Evolutionary conservation across 768 basidiomycete genomes (phyloP).

Genomic region (Suillus alpinus): DNA sequence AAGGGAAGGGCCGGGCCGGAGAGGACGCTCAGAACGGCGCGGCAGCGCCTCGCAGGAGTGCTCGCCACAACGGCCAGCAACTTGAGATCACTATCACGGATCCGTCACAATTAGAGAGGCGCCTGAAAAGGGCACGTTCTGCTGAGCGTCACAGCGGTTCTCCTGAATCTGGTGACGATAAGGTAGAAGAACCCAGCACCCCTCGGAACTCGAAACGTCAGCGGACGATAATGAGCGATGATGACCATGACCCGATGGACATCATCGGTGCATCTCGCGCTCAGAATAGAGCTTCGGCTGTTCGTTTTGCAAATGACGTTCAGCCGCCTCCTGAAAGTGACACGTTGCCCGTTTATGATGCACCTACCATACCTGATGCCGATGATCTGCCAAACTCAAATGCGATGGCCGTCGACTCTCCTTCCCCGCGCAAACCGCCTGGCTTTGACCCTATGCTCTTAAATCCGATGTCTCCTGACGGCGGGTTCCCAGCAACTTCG

Average conservation of each 20-base stretch:
- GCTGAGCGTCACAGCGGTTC: constrained; percentile 50
- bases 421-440: constrained; percentile 26
- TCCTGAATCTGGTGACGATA: constrained; percentile 42
- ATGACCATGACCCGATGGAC: constrained; percentile 51
- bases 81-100: constrained; percentile 75
- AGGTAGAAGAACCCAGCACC: constrained; percentile 39
- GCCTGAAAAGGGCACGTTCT: constrained; percentile 68
- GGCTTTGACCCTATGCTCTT: constrained; percentile 54
- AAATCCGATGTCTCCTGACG: constrained; percentile 45
- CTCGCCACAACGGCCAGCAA: constrained; percentile 67
- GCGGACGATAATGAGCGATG: constrained; percentile 42
- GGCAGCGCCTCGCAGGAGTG: constrained; percentile 59
- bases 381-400: constrained; percentile 13
- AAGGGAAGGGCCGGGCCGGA: constrained; percentile 33
- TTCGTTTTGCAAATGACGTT: constrained; percentile 49
- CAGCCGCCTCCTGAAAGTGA: constrained; percentile 5
- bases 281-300: constrained; percentile 35
- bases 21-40: constrained; percentile 27
- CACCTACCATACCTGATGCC: background rate
- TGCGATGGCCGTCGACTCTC: constrained; percentile 39
- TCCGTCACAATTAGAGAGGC: constrained; percentile 69
- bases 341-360: background rate
- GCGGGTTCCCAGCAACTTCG: constrained; percentile 18
- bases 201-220: constrained; percentile 54
- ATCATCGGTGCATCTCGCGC: constrained; percentile 21